phyloP scores from a whole-genome alignment of 2,329 filamentous ascomycete genomes.

The Magnaporthiopsis poae region DNA sequence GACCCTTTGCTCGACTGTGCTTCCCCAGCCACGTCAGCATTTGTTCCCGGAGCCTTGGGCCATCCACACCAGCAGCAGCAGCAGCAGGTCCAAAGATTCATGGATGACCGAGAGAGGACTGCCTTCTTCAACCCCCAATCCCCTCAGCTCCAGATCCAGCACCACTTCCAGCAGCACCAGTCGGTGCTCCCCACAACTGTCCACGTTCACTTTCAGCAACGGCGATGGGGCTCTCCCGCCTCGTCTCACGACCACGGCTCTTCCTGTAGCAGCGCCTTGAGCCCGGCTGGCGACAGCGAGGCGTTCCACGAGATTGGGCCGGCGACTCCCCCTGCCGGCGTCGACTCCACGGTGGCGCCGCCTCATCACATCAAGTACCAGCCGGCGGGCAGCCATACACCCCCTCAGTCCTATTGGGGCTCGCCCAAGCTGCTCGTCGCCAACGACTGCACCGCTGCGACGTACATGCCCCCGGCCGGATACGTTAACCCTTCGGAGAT shows the following conservation, averaged over 20 bases:
- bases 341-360: conserved; percentile 8
- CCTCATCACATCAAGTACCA: conserved; percentile 18
- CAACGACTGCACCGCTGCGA: not conserved
- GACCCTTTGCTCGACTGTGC: conserved; percentile 20
- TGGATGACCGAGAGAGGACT: conserved; percentile 20
- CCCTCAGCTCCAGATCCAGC: conserved; percentile 8
- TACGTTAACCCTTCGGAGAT: conserved; percentile 28
- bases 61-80: not conserved
- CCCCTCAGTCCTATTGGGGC: conserved; percentile 19
- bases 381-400: conserved; percentile 18
- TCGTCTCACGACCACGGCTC: conserved; percentile 28
- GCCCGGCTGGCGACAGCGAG: conserved; percentile 31
- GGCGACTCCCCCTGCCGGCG: conserved; percentile 26
- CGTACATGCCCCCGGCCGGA: conserved; percentile 10
- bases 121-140: conserved; percentile 18
- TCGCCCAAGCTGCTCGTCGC: not conserved
- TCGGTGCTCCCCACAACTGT: conserved; percentile 11
- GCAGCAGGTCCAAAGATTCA: conserved; percentile 19
- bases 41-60: conserved; percentile 13
- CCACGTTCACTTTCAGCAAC: conserved; percentile 5
- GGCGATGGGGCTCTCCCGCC: conserved; percentile 27
- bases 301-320: conserved; percentile 26
- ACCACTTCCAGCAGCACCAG: conserved; percentile 6
- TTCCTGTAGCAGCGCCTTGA: conserved; percentile 26
- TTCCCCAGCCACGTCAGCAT: conserved; percentile 8